Conservation (phyloP, 2,329 filamentous ascomycete genomes). For the Trichophaea hybrida region DNA sequence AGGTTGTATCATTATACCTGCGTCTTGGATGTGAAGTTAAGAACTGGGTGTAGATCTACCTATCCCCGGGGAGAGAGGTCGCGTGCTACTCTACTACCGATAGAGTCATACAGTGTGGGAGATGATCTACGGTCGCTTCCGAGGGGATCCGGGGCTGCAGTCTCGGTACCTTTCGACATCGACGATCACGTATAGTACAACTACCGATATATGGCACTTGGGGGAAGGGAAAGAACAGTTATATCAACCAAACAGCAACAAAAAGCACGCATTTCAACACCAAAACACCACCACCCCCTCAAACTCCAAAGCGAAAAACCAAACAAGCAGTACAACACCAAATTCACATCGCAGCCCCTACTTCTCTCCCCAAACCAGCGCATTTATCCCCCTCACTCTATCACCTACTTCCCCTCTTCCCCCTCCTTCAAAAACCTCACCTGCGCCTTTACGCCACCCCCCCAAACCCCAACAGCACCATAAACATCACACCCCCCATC, state of each 20-base stretch:
- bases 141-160: no score
- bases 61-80: no score
- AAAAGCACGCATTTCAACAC: not conserved
- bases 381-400: not conserved
- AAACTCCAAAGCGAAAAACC: not conserved
- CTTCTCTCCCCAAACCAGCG: not conserved
- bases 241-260: not conserved
- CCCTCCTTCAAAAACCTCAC: conserved; percentile 41
- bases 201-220: not conserved
- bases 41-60: not conserved
- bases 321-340: not conserved
- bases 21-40: not conserved
- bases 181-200: not conserved
- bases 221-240: not conserved
- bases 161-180: no score
- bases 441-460: conserved; percentile 31
- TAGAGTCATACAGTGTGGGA: no score
- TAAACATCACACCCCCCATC: conserved; percentile 58
- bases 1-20: not conserved
- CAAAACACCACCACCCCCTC: not conserved
- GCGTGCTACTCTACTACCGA: no score
- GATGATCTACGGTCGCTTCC: no score
- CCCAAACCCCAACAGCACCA: conserved; percentile 56
- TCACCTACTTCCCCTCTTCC: not conserved
- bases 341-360: not conserved